These are phyloP conservation scores for Talaromyces pinophilus DNA, from an alignment of 2,329 filamentous ascomycete species.

Conservation along the genomic window DNA sequence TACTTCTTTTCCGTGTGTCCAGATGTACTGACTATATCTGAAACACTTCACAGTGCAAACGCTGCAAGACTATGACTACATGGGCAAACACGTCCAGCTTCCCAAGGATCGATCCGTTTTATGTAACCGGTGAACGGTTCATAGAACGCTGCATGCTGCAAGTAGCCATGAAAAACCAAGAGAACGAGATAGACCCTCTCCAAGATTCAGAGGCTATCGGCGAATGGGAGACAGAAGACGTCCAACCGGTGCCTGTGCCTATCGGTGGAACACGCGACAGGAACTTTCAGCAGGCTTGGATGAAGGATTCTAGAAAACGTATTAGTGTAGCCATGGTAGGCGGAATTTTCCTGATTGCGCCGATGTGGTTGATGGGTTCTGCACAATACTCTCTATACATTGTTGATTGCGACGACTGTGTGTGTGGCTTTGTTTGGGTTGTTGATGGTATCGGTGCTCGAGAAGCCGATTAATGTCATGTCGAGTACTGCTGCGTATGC, in stretches of 20 bases:
- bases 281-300: not conserved
- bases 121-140: not conserved
- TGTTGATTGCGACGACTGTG: not conserved
- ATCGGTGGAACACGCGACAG: not conserved
- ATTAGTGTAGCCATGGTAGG: not conserved
- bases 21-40: not conserved
- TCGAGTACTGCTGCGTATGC: conserved; percentile 5
- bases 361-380: not conserved
- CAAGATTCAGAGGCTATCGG: not conserved
- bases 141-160: conserved; percentile 1
- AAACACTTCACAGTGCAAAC: not conserved
- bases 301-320: not conserved
- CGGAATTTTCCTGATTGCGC: not conserved
- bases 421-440: not conserved
- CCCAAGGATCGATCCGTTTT: not conserved
- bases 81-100: not conserved
- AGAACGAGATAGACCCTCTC: not conserved
- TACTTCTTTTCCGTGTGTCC: not conserved
- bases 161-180: not conserved
- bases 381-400: conserved; percentile 1
- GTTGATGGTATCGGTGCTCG: not conserved
- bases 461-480: conserved; percentile 9
- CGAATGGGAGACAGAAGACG: not conserved
- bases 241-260: not conserved
- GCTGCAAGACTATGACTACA: not conserved